A percentile compares a stretch with the other conserved stretches of the same genome.
Evolutionary conservation across 2,329 filamentous ascomycete genomes (phyloP).

Genomic region (Colletotrichum higginsianum): DNA sequence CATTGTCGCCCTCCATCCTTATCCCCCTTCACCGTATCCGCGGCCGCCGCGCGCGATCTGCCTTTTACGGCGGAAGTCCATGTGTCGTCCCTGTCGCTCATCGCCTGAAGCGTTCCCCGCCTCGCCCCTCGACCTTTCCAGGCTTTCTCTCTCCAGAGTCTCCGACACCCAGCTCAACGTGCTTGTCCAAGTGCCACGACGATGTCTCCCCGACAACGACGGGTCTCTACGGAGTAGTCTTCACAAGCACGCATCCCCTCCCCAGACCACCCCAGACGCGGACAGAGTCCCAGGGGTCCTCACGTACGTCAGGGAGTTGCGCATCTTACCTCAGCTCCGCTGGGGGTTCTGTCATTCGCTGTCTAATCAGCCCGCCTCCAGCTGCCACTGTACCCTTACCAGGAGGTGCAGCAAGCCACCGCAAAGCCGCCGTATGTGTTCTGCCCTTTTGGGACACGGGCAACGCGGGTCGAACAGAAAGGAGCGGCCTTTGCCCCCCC

Average conservation of each 20-base stretch:
- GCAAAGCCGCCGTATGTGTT: slow-evolving; percentile 29
- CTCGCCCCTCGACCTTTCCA: slow-evolving; percentile 16
- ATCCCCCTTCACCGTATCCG: slow-evolving; percentile 35
- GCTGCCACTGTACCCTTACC: neutral
- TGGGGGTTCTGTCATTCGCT: slow-evolving; percentile 22
- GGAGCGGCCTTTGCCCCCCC: slow-evolving; percentile 15
- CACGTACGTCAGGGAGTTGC: slow-evolving; percentile 36
- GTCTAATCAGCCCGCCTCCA: slow-evolving; percentile 24
- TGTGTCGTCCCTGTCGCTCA: slow-evolving; percentile 43
- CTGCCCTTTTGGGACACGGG: slow-evolving; percentile 33
- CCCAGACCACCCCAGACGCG: neutral
- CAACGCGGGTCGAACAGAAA: slow-evolving; percentile 25
- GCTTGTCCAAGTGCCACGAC: neutral
- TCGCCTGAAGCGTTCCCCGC: slow-evolving; percentile 26
- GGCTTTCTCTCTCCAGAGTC: neutral
- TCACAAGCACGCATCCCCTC: neutral
- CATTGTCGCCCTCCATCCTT: neutral
- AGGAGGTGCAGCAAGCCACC: slow-evolving; percentile 33
- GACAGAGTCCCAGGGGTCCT: slow-evolving; percentile 31
- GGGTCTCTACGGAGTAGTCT: slow-evolving; percentile 8
- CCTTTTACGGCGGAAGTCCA: slow-evolving; percentile 26
- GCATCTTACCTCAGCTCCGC: slow-evolving; percentile 38
- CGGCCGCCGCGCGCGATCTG: slow-evolving; percentile 32
- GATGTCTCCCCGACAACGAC: slow-evolving; percentile 35
- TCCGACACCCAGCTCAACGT: neutral